These are phyloP conservation scores for Alternaria atra DNA, from an alignment of 2,329 filamentous ascomycete genomes.

Conservation along the genomic window DNA sequence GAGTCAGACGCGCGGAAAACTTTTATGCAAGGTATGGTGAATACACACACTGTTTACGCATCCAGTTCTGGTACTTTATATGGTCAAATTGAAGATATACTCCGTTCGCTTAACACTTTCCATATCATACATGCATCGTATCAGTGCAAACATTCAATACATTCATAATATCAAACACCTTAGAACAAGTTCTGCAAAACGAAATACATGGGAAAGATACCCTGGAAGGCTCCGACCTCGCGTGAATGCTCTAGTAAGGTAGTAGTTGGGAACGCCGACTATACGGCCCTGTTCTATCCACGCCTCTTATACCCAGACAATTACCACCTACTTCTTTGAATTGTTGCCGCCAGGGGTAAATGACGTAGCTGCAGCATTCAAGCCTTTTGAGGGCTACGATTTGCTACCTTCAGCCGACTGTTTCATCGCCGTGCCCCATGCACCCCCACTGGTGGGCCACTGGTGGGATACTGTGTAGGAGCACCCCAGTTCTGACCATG, in stretches of 20 bases:
- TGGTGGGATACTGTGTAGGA: not conserved
- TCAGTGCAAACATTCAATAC: too few relatives aligned
- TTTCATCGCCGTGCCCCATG: not conserved
- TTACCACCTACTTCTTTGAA: constrained; percentile 4
- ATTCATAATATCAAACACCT: too few relatives aligned
- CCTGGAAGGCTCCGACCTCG: too few relatives aligned
- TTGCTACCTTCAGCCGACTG: not conserved
- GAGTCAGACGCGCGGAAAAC: not conserved
- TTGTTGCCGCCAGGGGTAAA: not conserved
- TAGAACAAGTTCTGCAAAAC: not conserved
- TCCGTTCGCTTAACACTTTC: too few relatives aligned
- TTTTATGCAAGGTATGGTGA: too few relatives aligned
- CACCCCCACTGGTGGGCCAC: not conserved
- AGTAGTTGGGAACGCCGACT: not conserved
- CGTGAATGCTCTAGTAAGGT: too few relatives aligned
- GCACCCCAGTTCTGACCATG: constrained; percentile 14
- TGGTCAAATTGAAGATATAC: too few relatives aligned
- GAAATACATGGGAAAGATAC: not conserved
- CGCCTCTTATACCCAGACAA: not conserved
- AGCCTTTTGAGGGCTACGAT: not conserved
- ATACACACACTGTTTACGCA: too few relatives aligned
- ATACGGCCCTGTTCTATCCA: not conserved
- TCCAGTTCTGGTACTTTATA: too few relatives aligned
- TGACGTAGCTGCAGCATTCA: constrained; percentile 2
- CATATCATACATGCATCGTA: too few relatives aligned